Evolutionary conservation across 2,329 filamentous ascomycete species (phyloP).

Genomic region (Hypoxylon sp.): DNA sequence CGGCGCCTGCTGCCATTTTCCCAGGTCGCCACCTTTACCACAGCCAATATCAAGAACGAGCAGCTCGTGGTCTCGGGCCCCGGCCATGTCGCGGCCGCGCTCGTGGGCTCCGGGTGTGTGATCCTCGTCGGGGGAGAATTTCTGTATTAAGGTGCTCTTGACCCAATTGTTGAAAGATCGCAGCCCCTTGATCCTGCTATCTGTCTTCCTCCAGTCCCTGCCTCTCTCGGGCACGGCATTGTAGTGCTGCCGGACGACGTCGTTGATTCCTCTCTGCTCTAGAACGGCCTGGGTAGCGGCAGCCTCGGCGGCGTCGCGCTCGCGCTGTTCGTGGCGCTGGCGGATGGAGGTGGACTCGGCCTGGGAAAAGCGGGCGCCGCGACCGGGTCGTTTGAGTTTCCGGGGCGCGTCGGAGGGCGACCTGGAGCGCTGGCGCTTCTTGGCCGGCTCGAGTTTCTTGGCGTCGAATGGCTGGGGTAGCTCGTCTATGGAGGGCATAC

Average conservation of each 20-base stretch:
- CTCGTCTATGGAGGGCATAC: constrained; percentile 48
- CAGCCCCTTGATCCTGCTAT: constrained; percentile 93
- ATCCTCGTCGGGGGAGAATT: constrained; percentile 86
- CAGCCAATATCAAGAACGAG: constrained; percentile 94
- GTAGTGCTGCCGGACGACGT: constrained; percentile 93
- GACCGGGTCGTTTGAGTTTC: constrained; percentile 73
- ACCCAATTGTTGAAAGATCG: constrained; percentile 99
- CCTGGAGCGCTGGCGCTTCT: constrained; percentile 63
- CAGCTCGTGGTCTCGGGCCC: constrained; percentile 65
- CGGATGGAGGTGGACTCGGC: constrained; percentile 73
- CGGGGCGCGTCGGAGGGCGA: constrained; percentile 60
- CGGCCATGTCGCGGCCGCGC: constrained; percentile 51
- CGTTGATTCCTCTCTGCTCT: constrained; percentile 70
- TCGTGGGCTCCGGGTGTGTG: constrained; percentile 68
- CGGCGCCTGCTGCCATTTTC: constrained; percentile 96
- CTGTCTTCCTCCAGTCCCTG: constrained; percentile 91
- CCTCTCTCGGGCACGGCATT: constrained; percentile 94
- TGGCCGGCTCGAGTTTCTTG: constrained; percentile 63
- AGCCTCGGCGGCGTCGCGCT: constrained; percentile 52
- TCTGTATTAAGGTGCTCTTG: constrained; percentile 96
- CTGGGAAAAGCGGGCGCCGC: constrained; percentile 71
- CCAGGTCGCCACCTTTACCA: constrained; percentile 93
- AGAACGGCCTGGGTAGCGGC: constrained; percentile 51
- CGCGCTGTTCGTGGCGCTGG: constrained; percentile 66
- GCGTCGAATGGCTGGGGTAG: constrained; percentile 69